Evolutionary conservation across 768 basidiomycete species (phyloP), one percentile per base, ranked within the genome.

Genomic region (Dentipellis fragilis): DNA sequence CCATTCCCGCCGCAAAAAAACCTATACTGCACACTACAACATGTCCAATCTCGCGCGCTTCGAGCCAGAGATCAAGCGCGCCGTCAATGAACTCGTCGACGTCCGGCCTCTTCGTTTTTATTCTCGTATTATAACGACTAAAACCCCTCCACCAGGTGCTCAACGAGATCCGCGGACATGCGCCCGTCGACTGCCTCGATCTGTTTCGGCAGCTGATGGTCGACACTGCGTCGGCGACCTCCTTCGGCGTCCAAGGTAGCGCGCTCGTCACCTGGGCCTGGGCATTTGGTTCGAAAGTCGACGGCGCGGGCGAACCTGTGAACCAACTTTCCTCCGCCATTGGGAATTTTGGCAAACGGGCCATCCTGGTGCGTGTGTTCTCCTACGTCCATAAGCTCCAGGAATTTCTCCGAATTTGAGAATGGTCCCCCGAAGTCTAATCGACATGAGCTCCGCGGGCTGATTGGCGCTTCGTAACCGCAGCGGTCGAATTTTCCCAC

Each of bases 181-280:
- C 73, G 14, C 69, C 85, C 10, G 64, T 89, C 51, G 84, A 89
- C 65, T 86, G 85, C 66, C 75, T 88, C 52, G 72, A 80, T 10
- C 69, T 88, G 55, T 89, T 89, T 70, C 82, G 85, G 62, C 83
- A 89, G 67, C 75, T 85, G 55, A 85, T 85, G 81, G 84, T 86
- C 49, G 88, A 89, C 68, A 74, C 85, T 52, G 77, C 84, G 55
- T 80, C 84, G 50, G 75, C 77, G 22, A 80, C 80, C 54, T 85
- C 83, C 45, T 87, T 84, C 66, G 88, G 86, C 55, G 79, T 79
- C 72, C 80, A 78, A 64, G 77, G 84, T 65, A 84, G 83, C 63
- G 85, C 87, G 11, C 73, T 89, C 46, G 73, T 72, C 59, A 85
- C 80, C 63, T 89, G 84, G 84, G 77, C 82, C 42, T 16, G 42